A percentile compares a stretch with the other conserved stretches of the same genome.
Evolutionary conservation across 2,329 filamentous ascomycete genomes (phyloP).

Genomic region (Byssothecium circinans): DNA sequence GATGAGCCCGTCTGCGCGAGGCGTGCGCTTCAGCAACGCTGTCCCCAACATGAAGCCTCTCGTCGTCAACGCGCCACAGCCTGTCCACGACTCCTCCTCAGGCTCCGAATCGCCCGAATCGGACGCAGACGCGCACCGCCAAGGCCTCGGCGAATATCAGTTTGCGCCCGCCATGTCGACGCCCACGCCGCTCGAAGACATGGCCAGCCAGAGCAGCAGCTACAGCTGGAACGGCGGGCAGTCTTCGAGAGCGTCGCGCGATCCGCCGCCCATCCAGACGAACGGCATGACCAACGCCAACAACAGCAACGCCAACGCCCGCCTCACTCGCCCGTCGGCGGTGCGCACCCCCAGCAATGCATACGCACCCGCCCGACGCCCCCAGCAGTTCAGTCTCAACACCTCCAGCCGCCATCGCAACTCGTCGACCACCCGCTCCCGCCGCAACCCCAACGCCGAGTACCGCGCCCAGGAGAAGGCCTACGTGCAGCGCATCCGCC

Average conservation of each 20-base stretch:
- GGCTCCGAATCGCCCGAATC: slow-evolving; percentile 51
- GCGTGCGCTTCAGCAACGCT: slow-evolving; percentile 34
- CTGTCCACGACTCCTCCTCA: slow-evolving; percentile 52
- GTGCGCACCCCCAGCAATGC: slow-evolving; percentile 53
- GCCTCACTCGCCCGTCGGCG: slow-evolving; percentile 44
- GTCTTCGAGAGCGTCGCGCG: slow-evolving; percentile 29
- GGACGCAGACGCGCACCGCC: slow-evolving; percentile 51
- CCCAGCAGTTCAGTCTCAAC: slow-evolving; percentile 51
- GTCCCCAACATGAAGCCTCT: slow-evolving; percentile 28
- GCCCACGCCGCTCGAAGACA: slow-evolving; percentile 37
- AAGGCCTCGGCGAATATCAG: slow-evolving; percentile 51
- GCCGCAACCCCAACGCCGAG: slow-evolving; percentile 68
- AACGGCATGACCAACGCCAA: slow-evolving; percentile 23
- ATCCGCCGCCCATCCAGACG: slow-evolving; percentile 30
- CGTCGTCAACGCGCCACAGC: slow-evolving; percentile 33
- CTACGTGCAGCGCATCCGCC: slow-evolving; percentile 87
- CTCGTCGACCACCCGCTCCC: slow-evolving; percentile 56
- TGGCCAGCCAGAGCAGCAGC: slow-evolving; percentile 25
- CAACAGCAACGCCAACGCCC: slow-evolving; percentile 13
- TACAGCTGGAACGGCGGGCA: slow-evolving; percentile 29
- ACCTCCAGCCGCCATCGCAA: slow-evolving; percentile 53
- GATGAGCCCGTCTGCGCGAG: slow-evolving; percentile 20
- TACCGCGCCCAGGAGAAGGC: slow-evolving; percentile 88
- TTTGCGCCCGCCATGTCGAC: slow-evolving; percentile 43
- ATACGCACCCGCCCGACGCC: slow-evolving; percentile 53